Conservation (phyloP, 2,329 filamentous ascomycete species). For the Phialocephala subalpina region DNA sequence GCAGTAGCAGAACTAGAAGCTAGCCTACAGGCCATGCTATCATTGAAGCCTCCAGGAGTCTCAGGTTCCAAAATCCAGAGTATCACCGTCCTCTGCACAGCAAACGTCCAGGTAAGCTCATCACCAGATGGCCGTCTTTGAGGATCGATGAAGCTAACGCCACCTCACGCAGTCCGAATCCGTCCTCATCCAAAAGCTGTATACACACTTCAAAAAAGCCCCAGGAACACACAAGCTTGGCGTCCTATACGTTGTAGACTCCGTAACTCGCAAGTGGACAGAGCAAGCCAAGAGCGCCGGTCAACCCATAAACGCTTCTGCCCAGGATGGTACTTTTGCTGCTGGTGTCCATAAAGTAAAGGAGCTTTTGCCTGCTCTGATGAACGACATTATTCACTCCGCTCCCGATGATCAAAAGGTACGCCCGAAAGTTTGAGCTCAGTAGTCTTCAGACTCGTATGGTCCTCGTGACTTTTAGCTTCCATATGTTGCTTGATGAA, state of each 20-base stretch:
- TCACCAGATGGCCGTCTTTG: slow-evolving; percentile 34
- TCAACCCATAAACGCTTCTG: slow-evolving; percentile 81
- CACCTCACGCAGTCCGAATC: slow-evolving; percentile 79
- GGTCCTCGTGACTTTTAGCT: slow-evolving; percentile 36
- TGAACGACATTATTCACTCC: slow-evolving; percentile 92
- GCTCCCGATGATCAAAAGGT: slow-evolving; percentile 97
- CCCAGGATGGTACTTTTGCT: slow-evolving; percentile 90
- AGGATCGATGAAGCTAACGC: slow-evolving; percentile 28
- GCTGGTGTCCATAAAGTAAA: slow-evolving; percentile 97
- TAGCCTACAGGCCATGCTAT: slow-evolving; percentile 89
- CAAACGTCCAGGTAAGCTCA: slow-evolving; percentile 83
- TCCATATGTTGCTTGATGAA: slow-evolving; percentile 28
- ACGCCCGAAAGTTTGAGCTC: slow-evolving; percentile 57
- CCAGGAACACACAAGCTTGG: slow-evolving; percentile 96
- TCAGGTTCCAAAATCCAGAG: slow-evolving; percentile 90
- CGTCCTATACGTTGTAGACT: slow-evolving; percentile 99
- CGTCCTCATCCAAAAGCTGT: slow-evolving; percentile 93
- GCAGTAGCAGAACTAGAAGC: slow-evolving; percentile 91
- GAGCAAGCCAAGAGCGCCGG: slow-evolving; percentile 89
- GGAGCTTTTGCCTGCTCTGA: slow-evolving; percentile 89
- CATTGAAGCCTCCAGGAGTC: slow-evolving; percentile 90
- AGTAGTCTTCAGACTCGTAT: slow-evolving; percentile 33
- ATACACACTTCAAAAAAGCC: slow-evolving; percentile 95
- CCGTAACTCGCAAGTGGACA: slow-evolving; percentile 98
- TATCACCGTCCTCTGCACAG: slow-evolving; percentile 87